Percentiles rank a stretch among this genome's conserved stretches.
These are phyloP conservation scores for Ceratobasidium papillatum DNA, from an alignment of 1,284 basidiomycete species.

Conservation along the genomic window DNA sequence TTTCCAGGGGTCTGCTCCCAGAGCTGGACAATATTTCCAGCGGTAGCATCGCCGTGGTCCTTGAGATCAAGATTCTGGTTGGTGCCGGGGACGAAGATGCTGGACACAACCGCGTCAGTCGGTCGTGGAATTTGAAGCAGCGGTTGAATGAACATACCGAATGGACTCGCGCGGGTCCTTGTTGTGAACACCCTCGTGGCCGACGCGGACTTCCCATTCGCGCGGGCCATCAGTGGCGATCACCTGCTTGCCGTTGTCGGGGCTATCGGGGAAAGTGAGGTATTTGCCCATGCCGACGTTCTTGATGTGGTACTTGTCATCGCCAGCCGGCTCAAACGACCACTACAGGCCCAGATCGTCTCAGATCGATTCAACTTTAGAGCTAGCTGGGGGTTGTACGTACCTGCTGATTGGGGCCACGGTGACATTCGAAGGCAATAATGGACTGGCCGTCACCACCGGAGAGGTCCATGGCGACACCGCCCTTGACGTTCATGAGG, in stretches of 20 bases:
- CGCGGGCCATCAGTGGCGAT: slow-evolving; percentile 25
- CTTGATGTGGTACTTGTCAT: background rate
- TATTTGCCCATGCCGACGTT: slow-evolving; percentile 17
- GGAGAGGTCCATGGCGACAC: slow-evolving; percentile 26
- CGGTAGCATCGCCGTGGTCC: slow-evolving; percentile 31
- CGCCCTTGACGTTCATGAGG: slow-evolving; percentile 30
- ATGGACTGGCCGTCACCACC: slow-evolving; percentile 16
- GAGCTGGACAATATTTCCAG: slow-evolving; percentile 38
- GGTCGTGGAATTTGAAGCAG: background rate
- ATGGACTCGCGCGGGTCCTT: slow-evolving; percentile 21
- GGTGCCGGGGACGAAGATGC: slow-evolving; percentile 28
- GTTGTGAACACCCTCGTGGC: slow-evolving; percentile 24
- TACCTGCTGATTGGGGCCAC: slow-evolving; percentile 34
- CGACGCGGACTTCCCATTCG: slow-evolving; percentile 27
- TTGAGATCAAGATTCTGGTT: slow-evolving; percentile 33
- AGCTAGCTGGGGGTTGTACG: background rate
- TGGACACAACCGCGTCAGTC: background rate
- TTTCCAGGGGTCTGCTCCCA: slow-evolving; percentile 24
- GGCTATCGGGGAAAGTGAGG: slow-evolving; percentile 28
- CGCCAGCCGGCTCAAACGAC: background rate
- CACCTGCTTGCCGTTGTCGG: slow-evolving; percentile 34
- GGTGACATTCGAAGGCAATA: slow-evolving; percentile 8
- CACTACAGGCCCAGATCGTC: slow-evolving; percentile 4
- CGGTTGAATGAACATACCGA: background rate
- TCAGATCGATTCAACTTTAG: background rate